Evolutionary conservation across 2,329 filamentous ascomycete genomes (phyloP), one percentile per base, ranked within the genome.

Genomic region (Aspergillus costaricaensis): DNA sequence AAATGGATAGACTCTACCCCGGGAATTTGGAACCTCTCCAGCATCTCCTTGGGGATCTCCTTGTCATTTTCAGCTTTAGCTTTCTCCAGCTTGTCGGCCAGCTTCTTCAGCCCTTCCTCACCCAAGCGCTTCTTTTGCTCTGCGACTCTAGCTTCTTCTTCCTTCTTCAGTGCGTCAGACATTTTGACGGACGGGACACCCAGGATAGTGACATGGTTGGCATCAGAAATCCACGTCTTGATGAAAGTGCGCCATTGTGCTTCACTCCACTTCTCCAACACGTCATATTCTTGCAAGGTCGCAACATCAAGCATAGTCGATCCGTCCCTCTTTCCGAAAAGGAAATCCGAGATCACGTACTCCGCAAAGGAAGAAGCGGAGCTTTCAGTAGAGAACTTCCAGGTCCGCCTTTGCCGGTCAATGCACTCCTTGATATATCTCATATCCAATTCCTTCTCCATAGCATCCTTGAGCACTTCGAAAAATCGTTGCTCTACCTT

Each of bases 1-100:
- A 99, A 98, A 73, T 96, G 92, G 53, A 99, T 97, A 0, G 92
- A 96, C 8, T 96, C 91, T 0, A 91, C 91, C 32, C 88, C 85
- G 0, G 95, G 95, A 10, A 98, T 91, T 44, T 86, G 81, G 81
- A 96, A 96, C 57, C 86, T 82, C 61, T 92, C 89, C 14, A 99
- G 83, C n/a, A 97, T 79, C 2, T 90, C 86, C 23, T 86, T 82
- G 0, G 95, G 95, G 59, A 99, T 96, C 7, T 91, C 87, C 68
- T 88, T 86, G 66, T 97, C 91, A 70, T 98, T 99, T 76, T 93
- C 90, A 17, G 87, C 85, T 77, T 96, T 96, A 7, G 95, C 94
- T 43, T 86, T 82, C 59, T 96, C 90, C 4, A 99, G 84, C 70
- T 88, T 89, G 65, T 91, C 82, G 6, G 85, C 87, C 43, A 96